Base-by-base conservation (phyloP, 768 basidiomycete genomes). In the Tulasnella sp. region DNA sequence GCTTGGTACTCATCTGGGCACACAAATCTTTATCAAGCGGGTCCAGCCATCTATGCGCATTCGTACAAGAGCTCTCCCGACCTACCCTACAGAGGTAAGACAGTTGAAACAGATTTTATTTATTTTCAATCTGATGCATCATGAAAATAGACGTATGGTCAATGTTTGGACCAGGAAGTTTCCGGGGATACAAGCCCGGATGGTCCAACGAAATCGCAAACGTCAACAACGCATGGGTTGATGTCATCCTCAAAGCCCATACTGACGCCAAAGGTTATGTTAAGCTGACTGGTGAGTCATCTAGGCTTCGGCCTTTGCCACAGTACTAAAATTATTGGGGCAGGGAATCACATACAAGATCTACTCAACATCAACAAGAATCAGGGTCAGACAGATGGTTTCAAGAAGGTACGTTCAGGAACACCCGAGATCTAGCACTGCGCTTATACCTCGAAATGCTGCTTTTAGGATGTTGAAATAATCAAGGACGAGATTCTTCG, bases 291-390 rank as follows among this genome's bases (percentile, higher is more conserved):
- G 46, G 46, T 48, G 16, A 10, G 40, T 9, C 10, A 13, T 22
- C 40, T 9, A 13, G 10, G 15, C 20, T 42, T 42, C 10, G 10
- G 40, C 40, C 9, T 22, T n/a, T n/a, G n/a, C n/a, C n/a, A n/a
- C 20, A 22, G 9, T 13, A 10, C 10, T 42, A 13, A 42, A 13
- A 22, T 20, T 13, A 13, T 22, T 10, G 13, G 15, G 10, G 10
- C 20, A 42, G 40, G 40, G 10, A 10, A n/a, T 12, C 27, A 48
- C n/a, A 29, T 34, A 31, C 46, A 48, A 35, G 46, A 48, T 34
- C 16, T 19, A 9, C 37, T 48, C 46, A 33, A 48, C 3, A 48
- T 48, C 46, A 48, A 48, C 32, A 48, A 48, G 35, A 48, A 48
- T 19, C 27, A 33, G 32, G 25, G 25, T 27, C 7, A 37, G 46